Evolutionary conservation across 2,329 filamentous ascomycete genomes (phyloP), one percentile per base, ranked within the genome.

Genomic region (Endoconidiophora laricicola): DNA sequence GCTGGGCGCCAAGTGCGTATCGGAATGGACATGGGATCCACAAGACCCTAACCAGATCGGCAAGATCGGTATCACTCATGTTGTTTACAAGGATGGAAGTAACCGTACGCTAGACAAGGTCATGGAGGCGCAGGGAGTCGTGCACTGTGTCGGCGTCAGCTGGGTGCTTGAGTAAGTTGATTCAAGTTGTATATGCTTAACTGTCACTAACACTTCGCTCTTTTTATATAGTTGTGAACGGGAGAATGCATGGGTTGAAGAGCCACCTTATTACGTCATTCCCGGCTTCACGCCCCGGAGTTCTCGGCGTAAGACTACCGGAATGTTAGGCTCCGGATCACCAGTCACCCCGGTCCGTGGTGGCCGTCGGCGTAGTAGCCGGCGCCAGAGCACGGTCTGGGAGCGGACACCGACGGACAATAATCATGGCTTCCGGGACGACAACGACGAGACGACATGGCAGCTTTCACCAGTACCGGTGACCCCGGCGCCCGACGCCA

Each of bases 11-110:
- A 75, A 77, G 43, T 86, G 84, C 58, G 73, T 88, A 41, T 84
- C 81, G 63, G 72, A 70, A 12, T 91, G 86, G 86, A 68, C 69
- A 42, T 88, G 83, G 81, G 59, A 58, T 36, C 52, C 52, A 6
- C 52, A 50, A 4, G 33, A 53, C 14, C 47, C 52, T 2, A 53
- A 43, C 24, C 67, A 70, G 12, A 58, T 60, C 4, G 61, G 63
- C 12, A 82, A 78, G 60, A 68, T 86, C 53, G 83, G 81, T 4
- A 85, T 94, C 58, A 94, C 86, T 0, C 87, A 94, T 60, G 83
- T 94, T 6, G 78, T 94, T 5, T 94, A 80, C 69, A 94, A 94
- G 62, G 87, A 94, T 59, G 87, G 87, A 43, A 79, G 79, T 40
- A 80, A 81, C 59, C 72, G 81, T 23, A 94, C 86, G 0, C 65